Base-by-base conservation (phyloP, 176 grass and related monocot species). In the Oryza coarctata region DNA sequence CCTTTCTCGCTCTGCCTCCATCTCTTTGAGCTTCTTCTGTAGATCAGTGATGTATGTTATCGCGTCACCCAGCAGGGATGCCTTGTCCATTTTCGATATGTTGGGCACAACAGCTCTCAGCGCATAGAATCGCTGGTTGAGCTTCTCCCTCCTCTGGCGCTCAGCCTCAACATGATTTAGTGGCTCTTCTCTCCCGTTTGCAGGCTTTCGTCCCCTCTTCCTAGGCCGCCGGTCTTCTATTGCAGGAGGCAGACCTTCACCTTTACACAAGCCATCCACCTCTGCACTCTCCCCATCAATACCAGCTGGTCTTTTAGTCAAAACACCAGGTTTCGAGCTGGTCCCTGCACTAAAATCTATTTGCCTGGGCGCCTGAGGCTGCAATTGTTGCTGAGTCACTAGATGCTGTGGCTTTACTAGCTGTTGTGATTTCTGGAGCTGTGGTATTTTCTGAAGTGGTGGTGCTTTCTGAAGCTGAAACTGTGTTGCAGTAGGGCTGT, bases 11-110 rank as follows among this genome's bases (percentile, higher is more conserved):
- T 99, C 96, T 1, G 44, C 22, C 80, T 99, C 96, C 93, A 99
- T 93, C 28, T 99, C 96, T 75, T 92, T 95, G 47, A 99, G 55
- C 73, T 91, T 99, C 84, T 93, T 95, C 64, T 99, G 96, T 35
- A 99, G 89, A 57, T 99, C 96, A 32, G 93, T 99, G 58, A 99
- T 99, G 77, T 99, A 95, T 4, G 87, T 77, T 85, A 95, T 93
- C 3, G 96, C 89, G 26, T 99, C 93, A 0, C 93, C 93, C 34
- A 99, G 84, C 30, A 99, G 80, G 25, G 96, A 99, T 3, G 96
- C 96, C 83, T 99, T 99, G 72, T 98, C 96, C 96, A 98, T 98
- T 83, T 95, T 98, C 1, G 96, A 95, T 73, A 98, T 98, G 80
- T 99, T 99, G 1, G 96, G 96, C 20, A 99, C 96, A 72, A 99